These are phyloP conservation scores for Gastrolobium bilobum DNA, from an alignment of 306 rosid species.

Conservation along the genomic window DNA sequence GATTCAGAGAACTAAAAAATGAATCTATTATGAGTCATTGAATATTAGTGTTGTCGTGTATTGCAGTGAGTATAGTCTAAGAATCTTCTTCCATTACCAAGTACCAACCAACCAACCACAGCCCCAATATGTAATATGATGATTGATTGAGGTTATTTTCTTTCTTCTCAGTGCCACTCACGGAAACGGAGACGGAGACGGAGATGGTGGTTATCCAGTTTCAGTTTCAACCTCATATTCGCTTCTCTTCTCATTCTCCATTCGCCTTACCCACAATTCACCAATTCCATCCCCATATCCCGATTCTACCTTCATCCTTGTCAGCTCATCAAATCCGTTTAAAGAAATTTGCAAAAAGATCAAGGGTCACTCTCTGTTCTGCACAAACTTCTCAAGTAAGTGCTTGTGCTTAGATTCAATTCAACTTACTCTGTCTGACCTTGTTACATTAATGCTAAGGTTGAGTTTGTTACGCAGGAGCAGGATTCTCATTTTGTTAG, in stretches of 20 bases:
- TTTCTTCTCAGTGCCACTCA: no score
- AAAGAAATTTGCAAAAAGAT: neutral
- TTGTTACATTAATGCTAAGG: neutral
- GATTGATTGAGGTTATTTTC: no score
- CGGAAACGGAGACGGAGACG: neutral
- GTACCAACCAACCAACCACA: no score
- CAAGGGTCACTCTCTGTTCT: conserved; percentile 30
- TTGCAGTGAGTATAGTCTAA: no score
- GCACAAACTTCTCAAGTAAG: conserved; percentile 31
- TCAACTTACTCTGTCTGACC: neutral
- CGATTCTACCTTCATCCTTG: neutral
- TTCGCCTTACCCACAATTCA: neutral
- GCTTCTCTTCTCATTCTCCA: neutral
- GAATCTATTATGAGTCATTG: no score
- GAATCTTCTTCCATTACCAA: no score
- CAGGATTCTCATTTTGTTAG: conserved; percentile 54
- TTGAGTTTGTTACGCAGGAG: conserved; percentile 10
- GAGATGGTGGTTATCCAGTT: conserved; percentile 42
- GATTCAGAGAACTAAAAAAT: no score
- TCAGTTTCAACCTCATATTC: neutral
- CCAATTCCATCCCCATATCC: neutral
- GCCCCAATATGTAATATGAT: no score
- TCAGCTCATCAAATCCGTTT: neutral
- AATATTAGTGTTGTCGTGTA: no score
- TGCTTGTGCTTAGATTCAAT: neutral